These are phyloP conservation scores for Coelastrella sp. DNA, from an alignment of 139 green algal species.

Conservation along the genomic window DNA sequence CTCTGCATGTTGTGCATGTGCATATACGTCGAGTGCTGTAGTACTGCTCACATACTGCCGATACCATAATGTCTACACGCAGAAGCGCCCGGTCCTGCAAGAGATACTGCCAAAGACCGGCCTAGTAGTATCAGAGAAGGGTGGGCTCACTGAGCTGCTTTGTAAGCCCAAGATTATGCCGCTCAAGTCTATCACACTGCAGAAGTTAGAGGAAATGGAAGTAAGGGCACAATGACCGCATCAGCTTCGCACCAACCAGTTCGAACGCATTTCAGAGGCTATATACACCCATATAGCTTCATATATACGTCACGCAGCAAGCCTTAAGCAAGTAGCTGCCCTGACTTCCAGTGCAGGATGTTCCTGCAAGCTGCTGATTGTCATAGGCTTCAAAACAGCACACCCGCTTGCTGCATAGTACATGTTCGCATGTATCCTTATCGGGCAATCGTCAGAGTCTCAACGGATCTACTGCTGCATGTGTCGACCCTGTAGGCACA, in stretches of 20 bases:
- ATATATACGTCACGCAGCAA: too few species aligned
- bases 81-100: slow-evolving; percentile 34
- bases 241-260: too few species aligned
- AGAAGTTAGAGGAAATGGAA: slow-evolving; percentile 85
- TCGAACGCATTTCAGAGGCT: too few species aligned
- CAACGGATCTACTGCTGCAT: neutral
- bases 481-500: slow-evolving; percentile 14
- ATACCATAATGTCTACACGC: neutral
- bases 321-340: too few species aligned
- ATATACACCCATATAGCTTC: too few species aligned
- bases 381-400: too few species aligned
- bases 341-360: too few species aligned
- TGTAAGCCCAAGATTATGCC: slow-evolving; percentile 89
- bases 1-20: too few species aligned
- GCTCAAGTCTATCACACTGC: slow-evolving; percentile 82
- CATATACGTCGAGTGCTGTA: neutral
- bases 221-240: neutral
- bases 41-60: neutral
- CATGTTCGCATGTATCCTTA: too few species aligned
- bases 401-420: too few species aligned
- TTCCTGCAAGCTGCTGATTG: too few species aligned
- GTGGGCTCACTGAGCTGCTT: slow-evolving; percentile 77
- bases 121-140: slow-evolving; percentile 84
- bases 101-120: slow-evolving; percentile 86
- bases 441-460: too few species aligned